phyloP scores from a whole-genome alignment of 345 rosid species.

The Erysimum cheiranthoides region DNA sequence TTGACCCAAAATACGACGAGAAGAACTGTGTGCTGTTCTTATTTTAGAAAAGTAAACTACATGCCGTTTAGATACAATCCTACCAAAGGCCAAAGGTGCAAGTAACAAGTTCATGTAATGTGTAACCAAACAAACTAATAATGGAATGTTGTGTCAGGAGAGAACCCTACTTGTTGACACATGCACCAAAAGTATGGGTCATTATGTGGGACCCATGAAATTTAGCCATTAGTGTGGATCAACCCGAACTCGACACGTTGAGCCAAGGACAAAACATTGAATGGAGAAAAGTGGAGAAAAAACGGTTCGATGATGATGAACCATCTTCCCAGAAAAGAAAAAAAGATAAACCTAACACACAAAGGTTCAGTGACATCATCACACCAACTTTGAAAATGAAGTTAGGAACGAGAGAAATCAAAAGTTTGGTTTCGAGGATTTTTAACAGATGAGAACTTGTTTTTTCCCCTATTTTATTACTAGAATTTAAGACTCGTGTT shows the following conservation, averaged over 20 bases:
- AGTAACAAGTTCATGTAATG: slow-evolving; percentile 30
- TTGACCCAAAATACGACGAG: not conserved
- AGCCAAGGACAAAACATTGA: slow-evolving; percentile 44
- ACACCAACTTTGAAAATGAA: slow-evolving; percentile 36
- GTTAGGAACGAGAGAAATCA: slow-evolving; percentile 24
- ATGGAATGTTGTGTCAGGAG: slow-evolving; percentile 42
- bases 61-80: slow-evolving; percentile 28
- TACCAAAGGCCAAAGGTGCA: slow-evolving; percentile 19
- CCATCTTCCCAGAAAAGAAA: slow-evolving; percentile 24
- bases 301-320: slow-evolving; percentile 46
- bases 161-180: slow-evolving; percentile 40
- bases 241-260: slow-evolving; percentile 48
- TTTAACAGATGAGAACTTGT: not conserved
- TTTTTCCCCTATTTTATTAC: not conserved
- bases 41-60: slow-evolving; percentile 20
- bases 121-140: slow-evolving; percentile 41
- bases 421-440: not conserved
- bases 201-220: slow-evolving; percentile 30
- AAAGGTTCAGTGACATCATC: slow-evolving; percentile 41
- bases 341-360: slow-evolving; percentile 27
- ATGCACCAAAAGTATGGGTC: slow-evolving; percentile 37
- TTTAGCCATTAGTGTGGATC: slow-evolving; percentile 42
- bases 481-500: slow-evolving; percentile 13
- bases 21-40: slow-evolving; percentile 22
- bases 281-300: slow-evolving; percentile 41